Percentiles rank a stretch among this genome's conserved stretches.
Conservation (phyloP, 1,284 basidiomycete genomes). For the Pseudozyma pruni region DNA sequence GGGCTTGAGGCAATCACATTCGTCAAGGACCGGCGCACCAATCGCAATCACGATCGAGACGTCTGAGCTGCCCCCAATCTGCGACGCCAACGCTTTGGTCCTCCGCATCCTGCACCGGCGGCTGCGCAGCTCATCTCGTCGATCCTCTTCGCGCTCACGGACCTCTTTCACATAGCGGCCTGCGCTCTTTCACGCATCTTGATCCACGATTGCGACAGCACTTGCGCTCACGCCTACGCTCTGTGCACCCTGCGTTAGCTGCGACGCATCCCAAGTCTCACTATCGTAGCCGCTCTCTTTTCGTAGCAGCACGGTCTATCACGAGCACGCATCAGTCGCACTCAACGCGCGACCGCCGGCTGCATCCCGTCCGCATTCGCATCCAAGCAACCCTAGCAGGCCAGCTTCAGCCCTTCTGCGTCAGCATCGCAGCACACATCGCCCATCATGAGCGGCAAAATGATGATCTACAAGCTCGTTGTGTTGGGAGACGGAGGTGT, state of each 20-base stretch:
- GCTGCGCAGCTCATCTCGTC: background rate
- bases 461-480: constrained; percentile 80
- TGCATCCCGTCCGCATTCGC: background rate
- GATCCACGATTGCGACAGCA: background rate
- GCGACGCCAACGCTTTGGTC: too few relatives aligned
- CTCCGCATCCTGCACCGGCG: background rate
- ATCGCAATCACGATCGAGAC: too few relatives aligned
- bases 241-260: background rate
- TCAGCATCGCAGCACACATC: background rate
- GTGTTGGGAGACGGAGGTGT: constrained; percentile 97
- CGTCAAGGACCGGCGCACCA: too few relatives aligned
- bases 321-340: background rate
- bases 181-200: constrained; percentile 1
- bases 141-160: constrained; percentile 7
- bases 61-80: too few relatives aligned
- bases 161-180: constrained; percentile 1
- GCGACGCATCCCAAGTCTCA: too few relatives aligned
- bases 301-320: background rate
- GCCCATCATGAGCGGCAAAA: constrained; percentile 50
- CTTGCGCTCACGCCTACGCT: background rate
- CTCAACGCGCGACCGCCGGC: background rate
- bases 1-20: too few relatives aligned
- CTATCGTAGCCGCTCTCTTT: background rate
- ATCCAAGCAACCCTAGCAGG: background rate
- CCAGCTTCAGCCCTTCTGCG: background rate